These are phyloP conservation scores for Canna indica DNA, from an alignment of 176 grass and related monocot species.

Conservation along the genomic window DNA sequence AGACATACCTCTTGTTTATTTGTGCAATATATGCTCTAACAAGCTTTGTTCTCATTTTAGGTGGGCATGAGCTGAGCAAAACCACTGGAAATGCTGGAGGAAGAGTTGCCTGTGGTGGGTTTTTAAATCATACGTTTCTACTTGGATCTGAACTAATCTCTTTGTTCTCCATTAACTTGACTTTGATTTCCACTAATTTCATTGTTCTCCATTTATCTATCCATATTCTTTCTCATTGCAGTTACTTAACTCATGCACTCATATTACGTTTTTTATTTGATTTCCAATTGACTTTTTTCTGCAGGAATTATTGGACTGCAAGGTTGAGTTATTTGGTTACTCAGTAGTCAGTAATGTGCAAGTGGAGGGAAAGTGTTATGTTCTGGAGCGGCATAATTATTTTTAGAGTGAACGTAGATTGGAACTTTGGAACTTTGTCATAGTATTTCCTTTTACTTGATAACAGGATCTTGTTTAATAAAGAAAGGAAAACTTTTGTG, in stretches of 20 bases:
- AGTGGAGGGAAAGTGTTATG: background rate
- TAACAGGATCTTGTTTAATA: background rate
- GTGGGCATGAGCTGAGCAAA: slow-evolving; percentile 25
- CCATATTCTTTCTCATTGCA: too few relatives aligned
- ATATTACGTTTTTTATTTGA: background rate
- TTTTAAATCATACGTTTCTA: background rate
- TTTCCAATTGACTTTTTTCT: background rate
- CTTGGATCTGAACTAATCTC: background rate
- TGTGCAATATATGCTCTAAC: background rate
- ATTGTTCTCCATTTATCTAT: too few relatives aligned
- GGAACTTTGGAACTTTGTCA: too few relatives aligned
- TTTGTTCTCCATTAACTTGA: background rate
- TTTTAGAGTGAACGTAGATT: background rate
- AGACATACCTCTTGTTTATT: too few relatives aligned
- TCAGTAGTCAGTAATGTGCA: background rate
- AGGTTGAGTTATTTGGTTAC: background rate
- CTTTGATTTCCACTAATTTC: too few relatives aligned
- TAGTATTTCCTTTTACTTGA: background rate
- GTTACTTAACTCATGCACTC: too few relatives aligned
- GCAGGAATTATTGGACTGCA: background rate
- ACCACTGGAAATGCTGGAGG: slow-evolving; percentile 26
- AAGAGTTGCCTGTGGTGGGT: slow-evolving; percentile 20
- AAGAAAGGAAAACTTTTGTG: background rate
- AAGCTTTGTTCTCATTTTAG: background rate
- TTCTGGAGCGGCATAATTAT: background rate